A percentile compares a stretch with the other conserved stretches of the same genome.
These are phyloP conservation scores for Hymenoscyphus salicellus DNA, from an alignment of 2,329 filamentous ascomycete genomes.

Conservation along the genomic window DNA sequence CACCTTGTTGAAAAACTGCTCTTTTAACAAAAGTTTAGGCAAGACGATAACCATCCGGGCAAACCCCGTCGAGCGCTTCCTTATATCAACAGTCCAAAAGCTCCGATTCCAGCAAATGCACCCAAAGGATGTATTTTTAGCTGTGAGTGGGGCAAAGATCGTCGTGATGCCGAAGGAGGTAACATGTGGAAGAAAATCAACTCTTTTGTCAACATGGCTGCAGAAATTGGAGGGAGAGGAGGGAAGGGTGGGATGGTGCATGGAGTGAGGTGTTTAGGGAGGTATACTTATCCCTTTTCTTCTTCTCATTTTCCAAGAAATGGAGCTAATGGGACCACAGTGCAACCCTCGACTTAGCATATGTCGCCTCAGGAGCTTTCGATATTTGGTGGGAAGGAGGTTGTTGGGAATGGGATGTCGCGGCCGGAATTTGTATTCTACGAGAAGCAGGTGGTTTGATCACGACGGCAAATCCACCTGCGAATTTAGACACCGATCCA, in stretches of 20 bases:
- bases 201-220: conserved; percentile 72
- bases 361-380: conserved; percentile 70
- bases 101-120: conserved; percentile 60
- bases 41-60: conserved; percentile 23
- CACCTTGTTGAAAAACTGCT: not conserved
- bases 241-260: conserved; percentile 78
- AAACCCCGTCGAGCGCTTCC: conserved; percentile 60
- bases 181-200: conserved; percentile 71
- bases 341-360: conserved; percentile 71
- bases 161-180: conserved; percentile 61
- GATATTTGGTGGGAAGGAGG: conserved; percentile 84
- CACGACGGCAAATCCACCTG: conserved; percentile 70
- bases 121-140: conserved; percentile 69
- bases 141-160: conserved; percentile 79
- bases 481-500: conserved; percentile 50
- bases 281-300: conserved; percentile 35
- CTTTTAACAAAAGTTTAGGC: conserved; percentile 4
- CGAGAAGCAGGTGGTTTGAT: conserved; percentile 71
- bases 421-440: conserved; percentile 70
- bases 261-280: conserved; percentile 67
- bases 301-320: not conserved
- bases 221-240: conserved; percentile 58
- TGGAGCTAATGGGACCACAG: conserved; percentile 38
- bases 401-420: conserved; percentile 81
- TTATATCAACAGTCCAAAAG: conserved; percentile 58